These are phyloP conservation scores for Artomyces pyxidatus DNA, from an alignment of 768 basidiomycete species.

Conservation along the genomic window DNA sequence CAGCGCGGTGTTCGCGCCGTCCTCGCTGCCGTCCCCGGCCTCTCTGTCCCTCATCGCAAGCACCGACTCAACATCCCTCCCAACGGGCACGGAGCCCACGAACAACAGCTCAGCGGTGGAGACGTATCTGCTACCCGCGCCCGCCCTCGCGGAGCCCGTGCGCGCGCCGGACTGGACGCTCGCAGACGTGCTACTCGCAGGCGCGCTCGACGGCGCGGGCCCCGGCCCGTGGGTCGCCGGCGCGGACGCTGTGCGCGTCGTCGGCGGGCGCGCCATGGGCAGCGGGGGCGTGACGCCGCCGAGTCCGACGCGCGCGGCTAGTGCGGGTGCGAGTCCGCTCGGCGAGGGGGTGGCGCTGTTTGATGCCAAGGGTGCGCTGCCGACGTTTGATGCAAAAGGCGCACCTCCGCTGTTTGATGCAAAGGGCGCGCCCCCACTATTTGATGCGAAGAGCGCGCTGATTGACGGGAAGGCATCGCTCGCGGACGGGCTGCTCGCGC, in stretches of 20 bases:
- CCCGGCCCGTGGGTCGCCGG: constrained; percentile 17
- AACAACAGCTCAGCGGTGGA: constrained; percentile 4
- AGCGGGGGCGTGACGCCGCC: neutral
- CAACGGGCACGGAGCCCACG: neutral
- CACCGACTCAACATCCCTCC: neutral
- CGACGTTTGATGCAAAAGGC: neutral
- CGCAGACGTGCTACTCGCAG: constrained; percentile 27
- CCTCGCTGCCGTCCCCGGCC: neutral
- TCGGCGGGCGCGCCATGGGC: neutral
- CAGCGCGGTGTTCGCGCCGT: constrained; percentile 7
- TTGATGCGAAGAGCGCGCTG: no score
- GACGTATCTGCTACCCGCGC: constrained; percentile 8
- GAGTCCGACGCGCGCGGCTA: neutral
- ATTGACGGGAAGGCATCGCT: no score
- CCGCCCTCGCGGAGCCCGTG: constrained; percentile 6
- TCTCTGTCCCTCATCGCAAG: neutral
- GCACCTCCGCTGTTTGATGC: neutral
- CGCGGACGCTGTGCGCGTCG: neutral
- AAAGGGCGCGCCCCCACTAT: neutral
- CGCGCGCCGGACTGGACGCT: constrained; percentile 23
- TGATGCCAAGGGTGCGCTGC: no score
- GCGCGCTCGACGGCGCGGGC: constrained; percentile 24
- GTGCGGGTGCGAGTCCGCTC: no score
- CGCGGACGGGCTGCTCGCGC: no score
- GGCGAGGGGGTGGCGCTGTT: no score